A percentile compares a stretch with the other conserved stretches of the same genome.
These are phyloP conservation scores for Ogataea pignaliae DNA, from an alignment of 805 yeast species.

Conservation along the genomic window DNA sequence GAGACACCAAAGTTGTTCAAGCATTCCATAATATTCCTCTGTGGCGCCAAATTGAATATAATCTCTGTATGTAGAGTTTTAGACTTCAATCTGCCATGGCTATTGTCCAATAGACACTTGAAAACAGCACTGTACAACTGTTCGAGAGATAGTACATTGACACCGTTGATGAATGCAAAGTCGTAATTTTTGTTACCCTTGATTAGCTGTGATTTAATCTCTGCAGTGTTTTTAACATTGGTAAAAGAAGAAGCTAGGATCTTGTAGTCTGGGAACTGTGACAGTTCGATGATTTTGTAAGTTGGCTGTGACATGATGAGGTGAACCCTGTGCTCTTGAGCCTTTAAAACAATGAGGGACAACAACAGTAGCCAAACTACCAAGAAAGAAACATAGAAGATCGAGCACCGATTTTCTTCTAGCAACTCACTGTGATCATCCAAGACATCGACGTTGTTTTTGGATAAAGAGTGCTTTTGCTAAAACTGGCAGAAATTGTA, in stretches of 20 bases:
- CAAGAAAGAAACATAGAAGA: too few species aligned
- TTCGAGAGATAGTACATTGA: constrained; percentile 52
- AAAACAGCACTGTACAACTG: constrained; percentile 60
- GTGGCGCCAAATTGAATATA: constrained; percentile 63
- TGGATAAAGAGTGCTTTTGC: too few species aligned
- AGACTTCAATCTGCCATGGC: constrained; percentile 49
- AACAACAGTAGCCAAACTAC: too few species aligned
- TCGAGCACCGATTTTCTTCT: too few species aligned
- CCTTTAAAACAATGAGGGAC: too few species aligned
- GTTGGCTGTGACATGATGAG: constrained; percentile 1
- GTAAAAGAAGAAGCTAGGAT: constrained; percentile 35
- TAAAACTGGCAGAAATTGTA: too few species aligned
- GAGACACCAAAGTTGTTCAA: constrained; percentile 67
- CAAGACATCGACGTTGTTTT: neutral
- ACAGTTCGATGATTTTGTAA: constrained; percentile 11
- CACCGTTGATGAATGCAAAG: constrained; percentile 63
- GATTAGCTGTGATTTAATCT: constrained; percentile 41
- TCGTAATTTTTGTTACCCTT: constrained; percentile 46
- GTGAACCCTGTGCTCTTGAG: too few species aligned
- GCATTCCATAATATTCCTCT: constrained; percentile 68
- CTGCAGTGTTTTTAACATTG: constrained; percentile 39
- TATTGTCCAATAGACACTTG: constrained; percentile 51
- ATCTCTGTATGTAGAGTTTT: constrained; percentile 68
- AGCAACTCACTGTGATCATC: too few species aligned
- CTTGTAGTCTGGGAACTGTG: constrained; percentile 16